These are phyloP conservation scores for Nelumbo lutea DNA, from an alignment of 164 flowering plant species.

Conservation along the genomic window DNA sequence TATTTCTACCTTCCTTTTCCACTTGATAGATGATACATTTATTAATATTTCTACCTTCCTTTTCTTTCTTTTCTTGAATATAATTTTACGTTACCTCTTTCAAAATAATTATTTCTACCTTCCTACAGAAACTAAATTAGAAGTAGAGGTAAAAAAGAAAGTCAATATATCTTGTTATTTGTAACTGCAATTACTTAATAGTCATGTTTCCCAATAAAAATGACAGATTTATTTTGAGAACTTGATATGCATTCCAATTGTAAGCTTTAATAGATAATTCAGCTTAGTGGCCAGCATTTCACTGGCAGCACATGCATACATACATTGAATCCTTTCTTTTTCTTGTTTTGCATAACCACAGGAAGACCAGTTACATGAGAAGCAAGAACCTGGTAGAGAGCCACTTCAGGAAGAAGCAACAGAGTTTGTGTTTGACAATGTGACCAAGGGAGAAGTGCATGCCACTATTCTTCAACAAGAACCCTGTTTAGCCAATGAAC, in stretches of 20 bases:
- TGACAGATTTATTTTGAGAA: background rate
- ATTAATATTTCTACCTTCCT: background rate
- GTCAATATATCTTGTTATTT: background rate
- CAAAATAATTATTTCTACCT: background rate
- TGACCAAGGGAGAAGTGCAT: slow-evolving; percentile 9
- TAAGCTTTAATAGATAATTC: background rate
- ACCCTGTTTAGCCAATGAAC: background rate
- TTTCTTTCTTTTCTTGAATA: background rate
- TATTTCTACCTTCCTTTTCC: background rate
- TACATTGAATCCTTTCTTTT: slow-evolving; percentile 3
- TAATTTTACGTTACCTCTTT: no score
- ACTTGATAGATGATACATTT: background rate
- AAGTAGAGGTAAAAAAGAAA: background rate
- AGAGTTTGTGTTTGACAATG: slow-evolving; percentile 2
- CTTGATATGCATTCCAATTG: background rate
- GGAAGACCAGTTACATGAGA: slow-evolving; percentile 21
- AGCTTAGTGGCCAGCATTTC: background rate
- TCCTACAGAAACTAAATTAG: background rate
- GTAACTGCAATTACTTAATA: background rate
- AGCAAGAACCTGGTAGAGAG: slow-evolving; percentile 19
- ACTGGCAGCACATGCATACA: background rate
- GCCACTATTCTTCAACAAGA: slow-evolving; percentile 7
- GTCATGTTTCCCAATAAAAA: background rate
- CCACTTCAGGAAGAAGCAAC: slow-evolving; percentile 13
- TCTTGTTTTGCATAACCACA: slow-evolving; percentile 2